Conservation (phyloP, 2,329 filamentous ascomycete genomes). For the Phoma sp. region DNA sequence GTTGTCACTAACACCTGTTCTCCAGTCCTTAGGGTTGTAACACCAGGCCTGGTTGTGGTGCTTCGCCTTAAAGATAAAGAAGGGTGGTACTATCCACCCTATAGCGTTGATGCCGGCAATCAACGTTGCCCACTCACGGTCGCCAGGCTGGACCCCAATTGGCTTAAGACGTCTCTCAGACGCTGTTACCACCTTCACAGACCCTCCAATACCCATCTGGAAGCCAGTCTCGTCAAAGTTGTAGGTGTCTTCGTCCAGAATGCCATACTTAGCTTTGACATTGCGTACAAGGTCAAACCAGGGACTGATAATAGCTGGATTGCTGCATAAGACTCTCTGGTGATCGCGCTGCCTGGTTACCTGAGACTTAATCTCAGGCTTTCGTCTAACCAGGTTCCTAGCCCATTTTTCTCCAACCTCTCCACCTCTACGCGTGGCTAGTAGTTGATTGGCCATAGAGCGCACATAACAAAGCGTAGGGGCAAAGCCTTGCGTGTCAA, state of each 20-base stretch:
- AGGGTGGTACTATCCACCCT: no score
- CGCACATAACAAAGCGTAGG: conserved; percentile 9
- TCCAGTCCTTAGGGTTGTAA: conserved; percentile 31
- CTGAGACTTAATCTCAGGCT: conserved; percentile 13
- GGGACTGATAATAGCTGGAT: no score
- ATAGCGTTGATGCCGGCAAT: not conserved
- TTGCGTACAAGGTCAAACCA: no score
- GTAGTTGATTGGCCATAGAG: conserved; percentile 20
- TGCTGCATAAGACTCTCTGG: no score
- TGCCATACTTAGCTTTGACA: no score
- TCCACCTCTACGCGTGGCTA: not conserved
- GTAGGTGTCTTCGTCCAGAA: no score
- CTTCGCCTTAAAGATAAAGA: no score
- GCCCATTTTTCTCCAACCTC: conserved; percentile 20
- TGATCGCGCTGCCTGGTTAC: no score
- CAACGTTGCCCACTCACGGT: conserved; percentile 23
- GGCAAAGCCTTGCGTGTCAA: no score
- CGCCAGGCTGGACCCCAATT: conserved; percentile 13
- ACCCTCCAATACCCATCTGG: conserved; percentile 7
- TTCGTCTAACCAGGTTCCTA: conserved; percentile 12
- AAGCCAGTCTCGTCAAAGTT: no score
- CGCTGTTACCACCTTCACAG: not conserved
- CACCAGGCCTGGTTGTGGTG: no score
- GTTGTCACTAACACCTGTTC: conserved; percentile 41
- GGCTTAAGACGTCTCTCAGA: conserved; percentile 3